Evolutionary conservation across 2,329 filamentous ascomycete genomes (phyloP).

Genomic region (Pseudogymnoascus verrucosus): DNA sequence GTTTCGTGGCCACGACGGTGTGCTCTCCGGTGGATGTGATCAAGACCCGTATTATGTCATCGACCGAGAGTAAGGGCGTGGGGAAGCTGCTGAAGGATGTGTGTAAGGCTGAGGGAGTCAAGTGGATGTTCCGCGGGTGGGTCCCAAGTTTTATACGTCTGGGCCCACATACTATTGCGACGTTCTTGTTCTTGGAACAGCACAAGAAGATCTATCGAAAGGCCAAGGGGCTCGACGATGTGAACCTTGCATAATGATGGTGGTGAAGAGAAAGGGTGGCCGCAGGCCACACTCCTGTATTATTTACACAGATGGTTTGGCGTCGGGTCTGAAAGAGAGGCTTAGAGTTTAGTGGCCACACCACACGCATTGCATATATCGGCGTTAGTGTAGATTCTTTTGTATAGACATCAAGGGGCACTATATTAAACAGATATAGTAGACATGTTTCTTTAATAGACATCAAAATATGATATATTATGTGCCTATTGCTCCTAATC

Average conservation of each 20-base stretch:
- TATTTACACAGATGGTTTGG: background rate
- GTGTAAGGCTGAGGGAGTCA: conserved; percentile 60
- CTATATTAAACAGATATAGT: background rate
- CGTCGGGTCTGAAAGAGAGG: background rate
- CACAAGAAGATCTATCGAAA: conserved; percentile 71
- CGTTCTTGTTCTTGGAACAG: conserved; percentile 78
- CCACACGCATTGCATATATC: conserved; percentile 1
- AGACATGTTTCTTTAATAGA: background rate
- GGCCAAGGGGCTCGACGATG: conserved; percentile 28
- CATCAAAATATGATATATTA: background rate
- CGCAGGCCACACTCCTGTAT: background rate
- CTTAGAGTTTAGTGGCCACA: conserved; percentile 3
- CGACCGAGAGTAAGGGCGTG: conserved; percentile 46
- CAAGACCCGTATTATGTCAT: conserved; percentile 81
- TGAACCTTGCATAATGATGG: background rate
- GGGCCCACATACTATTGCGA: conserved; percentile 75
- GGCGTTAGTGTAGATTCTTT: background rate
- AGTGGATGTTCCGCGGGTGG: conserved; percentile 89
- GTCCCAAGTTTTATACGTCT: conserved; percentile 64
- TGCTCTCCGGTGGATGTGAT: conserved; percentile 83
- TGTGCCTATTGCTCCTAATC: conserved; percentile 3
- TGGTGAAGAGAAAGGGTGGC: background rate
- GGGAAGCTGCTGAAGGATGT: conserved; percentile 56
- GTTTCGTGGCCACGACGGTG: conserved; percentile 75
- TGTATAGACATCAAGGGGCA: background rate